phyloP scores from a whole-genome alignment of 495 filamentous ascomycete species.

The Oidiodendron maius region DNA sequence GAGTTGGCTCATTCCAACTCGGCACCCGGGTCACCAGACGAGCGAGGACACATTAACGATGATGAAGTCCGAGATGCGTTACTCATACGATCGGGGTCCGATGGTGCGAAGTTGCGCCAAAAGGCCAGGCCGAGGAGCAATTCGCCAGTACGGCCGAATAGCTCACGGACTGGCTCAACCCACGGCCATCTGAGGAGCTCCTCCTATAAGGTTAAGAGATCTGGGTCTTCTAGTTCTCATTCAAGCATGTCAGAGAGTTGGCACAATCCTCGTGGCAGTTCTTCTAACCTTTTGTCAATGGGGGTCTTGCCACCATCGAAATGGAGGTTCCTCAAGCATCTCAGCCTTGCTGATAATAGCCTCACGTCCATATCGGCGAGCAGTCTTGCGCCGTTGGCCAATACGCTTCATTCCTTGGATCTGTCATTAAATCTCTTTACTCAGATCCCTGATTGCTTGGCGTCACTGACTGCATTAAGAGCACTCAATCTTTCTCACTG shows the following conservation, averaged over 20 bases:
- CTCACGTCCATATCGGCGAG: conserved; percentile 69
- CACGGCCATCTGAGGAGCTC: conserved; percentile 49
- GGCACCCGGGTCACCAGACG: conserved; percentile 60
- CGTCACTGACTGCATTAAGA: conserved; percentile 71
- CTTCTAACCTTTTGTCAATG: conserved; percentile 61
- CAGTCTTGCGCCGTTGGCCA: conserved; percentile 74
- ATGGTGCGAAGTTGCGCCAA: conserved; percentile 21
- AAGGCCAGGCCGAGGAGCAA: conserved; percentile 60
- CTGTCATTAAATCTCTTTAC: conserved; percentile 86
- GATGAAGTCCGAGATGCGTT: conserved; percentile 12
- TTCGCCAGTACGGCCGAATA: conserved; percentile 71
- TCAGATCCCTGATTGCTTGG: conserved; percentile 84
- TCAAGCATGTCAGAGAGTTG: conserved; percentile 72
- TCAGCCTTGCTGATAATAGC: conserved; percentile 87
- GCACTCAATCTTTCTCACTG: conserved; percentile 91
- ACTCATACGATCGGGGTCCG: conserved; percentile 19
- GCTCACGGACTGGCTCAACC: conserved; percentile 61
- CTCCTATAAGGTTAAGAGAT: conserved; percentile 67
- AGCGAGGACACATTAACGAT: conserved; percentile 23
- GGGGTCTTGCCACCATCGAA: conserved; percentile 72
- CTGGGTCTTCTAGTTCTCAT: conserved; percentile 86
- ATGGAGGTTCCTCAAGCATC: conserved; percentile 89
- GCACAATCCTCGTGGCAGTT: conserved; percentile 58
- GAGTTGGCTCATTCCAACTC: conserved; percentile 54
- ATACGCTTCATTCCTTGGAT: conserved; percentile 84